phyloP scores from a whole-genome alignment of 768 basidiomycete species.

The Myochromella boudieri region DNA sequence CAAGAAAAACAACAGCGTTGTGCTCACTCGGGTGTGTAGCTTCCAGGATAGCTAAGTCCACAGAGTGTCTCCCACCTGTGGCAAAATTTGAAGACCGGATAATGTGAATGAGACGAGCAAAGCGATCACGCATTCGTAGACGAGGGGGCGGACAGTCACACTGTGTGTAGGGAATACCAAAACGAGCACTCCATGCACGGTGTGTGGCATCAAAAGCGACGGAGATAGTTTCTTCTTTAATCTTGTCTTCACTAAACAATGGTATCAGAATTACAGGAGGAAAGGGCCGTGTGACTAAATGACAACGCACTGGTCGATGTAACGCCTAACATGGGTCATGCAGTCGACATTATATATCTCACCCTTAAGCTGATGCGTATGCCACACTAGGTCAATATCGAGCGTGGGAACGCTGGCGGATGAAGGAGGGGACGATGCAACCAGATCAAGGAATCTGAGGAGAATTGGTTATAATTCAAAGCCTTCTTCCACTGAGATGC shows the following conservation, averaged over 20 bases:
- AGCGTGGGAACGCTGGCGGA: slow-evolving; percentile 63
- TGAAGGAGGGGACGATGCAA: slow-evolving; percentile 38
- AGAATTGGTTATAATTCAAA: too few relatives aligned
- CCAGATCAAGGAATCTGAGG: slow-evolving; percentile 53
- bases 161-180: slow-evolving; percentile 48
- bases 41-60: slow-evolving; percentile 30
- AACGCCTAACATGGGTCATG: slow-evolving; percentile 38
- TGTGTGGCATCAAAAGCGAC: slow-evolving; percentile 45
- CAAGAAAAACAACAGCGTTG: slow-evolving; percentile 35
- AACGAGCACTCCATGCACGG: slow-evolving; percentile 28
- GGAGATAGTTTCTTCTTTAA: slow-evolving; percentile 44
- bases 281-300: neutral
- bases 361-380: slow-evolving; percentile 65
- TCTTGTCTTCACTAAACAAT: slow-evolving; percentile 37
- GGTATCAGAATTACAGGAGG: neutral
- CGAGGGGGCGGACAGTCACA: slow-evolving; percentile 54
- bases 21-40: slow-evolving; percentile 56
- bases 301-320: slow-evolving; percentile 54
- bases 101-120: slow-evolving; percentile 28
- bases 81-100: too few relatives aligned
- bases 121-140: slow-evolving; percentile 37
- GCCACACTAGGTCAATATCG: slow-evolving; percentile 79
- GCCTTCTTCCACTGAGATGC: neutral
- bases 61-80: slow-evolving; percentile 27
- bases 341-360: slow-evolving; percentile 46